Evolutionary conservation across 192 early-diverging fungal species (phyloP), one percentile per base, ranked within the genome.

Genomic region (Phycomyces blakesleeanus): DNA sequence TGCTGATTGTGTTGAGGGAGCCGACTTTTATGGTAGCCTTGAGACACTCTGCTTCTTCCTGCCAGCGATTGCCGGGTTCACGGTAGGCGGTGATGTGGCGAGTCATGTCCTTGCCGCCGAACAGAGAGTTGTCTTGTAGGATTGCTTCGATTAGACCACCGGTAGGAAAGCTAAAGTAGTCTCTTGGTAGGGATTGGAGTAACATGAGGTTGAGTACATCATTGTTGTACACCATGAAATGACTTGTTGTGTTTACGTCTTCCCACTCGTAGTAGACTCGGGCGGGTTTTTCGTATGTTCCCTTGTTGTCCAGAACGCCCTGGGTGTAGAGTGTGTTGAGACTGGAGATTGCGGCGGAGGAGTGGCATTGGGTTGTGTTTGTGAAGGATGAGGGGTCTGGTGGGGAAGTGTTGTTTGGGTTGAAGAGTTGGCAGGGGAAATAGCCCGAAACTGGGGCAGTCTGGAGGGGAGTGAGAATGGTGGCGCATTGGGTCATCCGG

Each of bases 1-100:
- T 74, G 14, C 84, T 82, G 42, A 84, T 82, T 16, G 88, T 81
- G 62, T 96, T 92, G 44, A 98, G 73, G 0, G 77, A 75, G 0
- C 93, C 95, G 9, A 94, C 87, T 38, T 83, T 78, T 67, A 91
- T 88, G 51, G 90, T 77, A 24, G 92, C 79, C 41, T 77, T 57
- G 24, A 95, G 73, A 73, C 93, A 97, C 18, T 78, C 68, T 42
- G 87, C 93, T 20, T 85, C 53, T 8, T 61, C 26, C 41, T 71
- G 63, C 69, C 75, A 70, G 2, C 70, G 55, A 10, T 18, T 64
- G 76, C 61, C 82, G 76, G 59, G 72, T 57, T 65, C 76, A 71
- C 59, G 76, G 67, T 25, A 83, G 64, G 61, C 64, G 55, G 57
- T 76, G 64, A 76, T 84, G 55, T 26, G 51, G 21, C 77, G 72